Conservation (phyloP, 345 rosid species). For the Ceriops zippeliana region DNA sequence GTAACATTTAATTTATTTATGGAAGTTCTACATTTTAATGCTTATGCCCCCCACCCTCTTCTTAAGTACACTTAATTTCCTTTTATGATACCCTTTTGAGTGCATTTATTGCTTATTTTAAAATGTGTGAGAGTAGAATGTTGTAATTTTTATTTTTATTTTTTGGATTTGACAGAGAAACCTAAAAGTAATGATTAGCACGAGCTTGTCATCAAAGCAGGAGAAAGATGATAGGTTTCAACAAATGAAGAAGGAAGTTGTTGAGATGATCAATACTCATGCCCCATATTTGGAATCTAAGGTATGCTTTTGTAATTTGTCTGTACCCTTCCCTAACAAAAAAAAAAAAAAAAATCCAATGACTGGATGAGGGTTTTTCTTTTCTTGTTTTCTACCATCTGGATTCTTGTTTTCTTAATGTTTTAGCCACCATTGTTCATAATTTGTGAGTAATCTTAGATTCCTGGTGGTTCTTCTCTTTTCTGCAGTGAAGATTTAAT, state of each 20-base stretch:
- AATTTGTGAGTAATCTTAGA: background rate
- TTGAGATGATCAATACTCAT: constrained; percentile 34
- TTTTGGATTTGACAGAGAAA: constrained; percentile 25
- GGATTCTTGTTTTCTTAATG: background rate
- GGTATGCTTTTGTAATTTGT: background rate
- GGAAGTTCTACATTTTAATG: too few relatives aligned
- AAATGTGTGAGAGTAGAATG: too few relatives aligned
- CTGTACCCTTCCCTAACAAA: background rate
- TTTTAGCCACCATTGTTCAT: background rate
- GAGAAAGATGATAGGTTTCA: constrained; percentile 42
- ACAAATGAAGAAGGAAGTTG: constrained; percentile 29
- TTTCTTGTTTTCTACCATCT: background rate
- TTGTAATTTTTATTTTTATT: background rate
- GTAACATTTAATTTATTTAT: too few relatives aligned
- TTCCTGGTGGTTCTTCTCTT: background rate
- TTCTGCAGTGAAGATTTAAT: background rate
- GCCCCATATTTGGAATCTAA: constrained; percentile 33
- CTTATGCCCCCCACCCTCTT: too few relatives aligned
- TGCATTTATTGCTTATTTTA: background rate
- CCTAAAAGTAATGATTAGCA: constrained; percentile 35
- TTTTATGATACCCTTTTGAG: too few relatives aligned
- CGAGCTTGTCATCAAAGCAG: constrained; percentile 32
- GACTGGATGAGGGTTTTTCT: too few relatives aligned
- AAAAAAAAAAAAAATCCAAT: too few relatives aligned
- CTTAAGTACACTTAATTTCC: background rate